Percentiles rank a stretch among this genome's conserved stretches.
Evolutionary conservation across 371 early-diverging fungal species (phyloP).

Genomic region (Rhizopus arrhizus): DNA sequence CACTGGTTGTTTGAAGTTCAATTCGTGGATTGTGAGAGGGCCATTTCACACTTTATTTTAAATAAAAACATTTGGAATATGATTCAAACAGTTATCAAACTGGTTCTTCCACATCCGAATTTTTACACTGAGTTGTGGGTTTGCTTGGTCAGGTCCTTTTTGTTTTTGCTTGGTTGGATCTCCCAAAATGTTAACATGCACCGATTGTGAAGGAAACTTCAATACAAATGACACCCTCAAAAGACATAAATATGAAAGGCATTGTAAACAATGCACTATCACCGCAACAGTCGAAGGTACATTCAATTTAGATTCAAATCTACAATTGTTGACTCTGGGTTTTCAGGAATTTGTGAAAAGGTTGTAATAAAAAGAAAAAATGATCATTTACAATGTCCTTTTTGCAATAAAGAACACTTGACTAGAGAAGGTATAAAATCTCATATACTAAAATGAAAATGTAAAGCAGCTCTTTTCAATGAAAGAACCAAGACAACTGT

Average conservation of each 20-base stretch:
- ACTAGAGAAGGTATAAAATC: constrained; percentile 10
- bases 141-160: background rate
- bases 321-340: background rate
- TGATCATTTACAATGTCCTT: constrained; percentile 7
- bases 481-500: constrained; percentile 12
- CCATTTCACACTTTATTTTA: too few species aligned
- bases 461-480: constrained; percentile 6
- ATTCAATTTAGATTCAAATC: background rate
- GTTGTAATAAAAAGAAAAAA: background rate
- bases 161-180: constrained; percentile 1
- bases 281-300: background rate
- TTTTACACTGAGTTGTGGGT: too few species aligned
- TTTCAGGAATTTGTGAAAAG: background rate
- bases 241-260: background rate
- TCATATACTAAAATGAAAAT: constrained; percentile 7
- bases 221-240: background rate
- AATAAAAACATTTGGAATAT: too few species aligned
- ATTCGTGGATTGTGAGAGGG: too few species aligned
- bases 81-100: too few species aligned
- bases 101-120: too few species aligned
- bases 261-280: background rate
- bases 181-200: background rate
- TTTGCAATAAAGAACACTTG: constrained; percentile 2
- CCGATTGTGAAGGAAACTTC: background rate
- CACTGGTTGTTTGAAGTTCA: too few species aligned